These are phyloP conservation scores for Luzula sylvatica DNA, from an alignment of 176 grass and related monocot genomes.

Conservation along the genomic window DNA sequence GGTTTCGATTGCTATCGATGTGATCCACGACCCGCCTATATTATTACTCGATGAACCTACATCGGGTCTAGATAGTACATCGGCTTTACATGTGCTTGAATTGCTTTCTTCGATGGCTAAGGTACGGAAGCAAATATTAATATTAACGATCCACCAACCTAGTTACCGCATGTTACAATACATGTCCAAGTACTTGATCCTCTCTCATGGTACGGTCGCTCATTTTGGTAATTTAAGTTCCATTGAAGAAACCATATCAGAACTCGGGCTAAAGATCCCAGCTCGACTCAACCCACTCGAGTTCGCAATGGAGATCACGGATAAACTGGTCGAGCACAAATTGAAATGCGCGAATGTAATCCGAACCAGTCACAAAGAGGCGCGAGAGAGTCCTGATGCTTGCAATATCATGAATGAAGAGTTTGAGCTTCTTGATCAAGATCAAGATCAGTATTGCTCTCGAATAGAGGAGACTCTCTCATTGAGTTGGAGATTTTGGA, in stretches of 20 bases:
- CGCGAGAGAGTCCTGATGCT: background rate
- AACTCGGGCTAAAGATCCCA: constrained; percentile 50
- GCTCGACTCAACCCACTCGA: constrained; percentile 68
- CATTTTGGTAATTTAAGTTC: constrained; percentile 56
- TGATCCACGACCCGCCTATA: constrained; percentile 74
- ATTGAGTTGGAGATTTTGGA: constrained; percentile 62
- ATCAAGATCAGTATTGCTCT: constrained; percentile 33
- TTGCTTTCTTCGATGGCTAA: constrained; percentile 63
- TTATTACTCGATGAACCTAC: constrained; percentile 88
- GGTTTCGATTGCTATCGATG: constrained; percentile 69
- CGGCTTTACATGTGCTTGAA: constrained; percentile 58
- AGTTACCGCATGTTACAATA: constrained; percentile 82
- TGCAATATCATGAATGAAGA: background rate
- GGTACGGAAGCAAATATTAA: constrained; percentile 50
- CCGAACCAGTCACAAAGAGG: constrained; percentile 1
- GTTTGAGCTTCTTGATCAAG: background rate
- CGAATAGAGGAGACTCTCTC: constrained; percentile 37
- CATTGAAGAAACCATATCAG: constrained; percentile 36
- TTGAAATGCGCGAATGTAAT: background rate
- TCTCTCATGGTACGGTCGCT: constrained; percentile 53
- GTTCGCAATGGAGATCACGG: constrained; percentile 67
- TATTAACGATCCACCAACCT: constrained; percentile 92
- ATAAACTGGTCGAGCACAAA: constrained; percentile 27
- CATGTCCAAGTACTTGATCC: constrained; percentile 59
- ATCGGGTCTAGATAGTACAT: constrained; percentile 78